Conservation (phyloP, 306 rosid species). For the Ceratonia siliqua region DNA sequence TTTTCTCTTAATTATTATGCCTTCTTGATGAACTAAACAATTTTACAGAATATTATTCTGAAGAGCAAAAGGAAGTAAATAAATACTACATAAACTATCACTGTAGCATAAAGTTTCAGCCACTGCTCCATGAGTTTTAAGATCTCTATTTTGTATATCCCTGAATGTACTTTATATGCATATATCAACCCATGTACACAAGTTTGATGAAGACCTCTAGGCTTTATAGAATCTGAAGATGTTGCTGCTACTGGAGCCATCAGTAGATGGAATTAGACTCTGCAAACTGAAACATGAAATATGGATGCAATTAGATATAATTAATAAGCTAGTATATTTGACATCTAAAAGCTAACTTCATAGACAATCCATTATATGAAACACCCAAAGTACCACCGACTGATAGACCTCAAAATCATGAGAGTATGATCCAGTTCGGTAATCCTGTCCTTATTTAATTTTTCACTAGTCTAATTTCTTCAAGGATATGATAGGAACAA, state of each 20-base stretch:
- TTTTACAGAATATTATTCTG: not conserved
- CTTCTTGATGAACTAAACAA: not conserved
- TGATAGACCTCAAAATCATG: not conserved
- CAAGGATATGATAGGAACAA: not conserved
- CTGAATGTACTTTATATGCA: not conserved
- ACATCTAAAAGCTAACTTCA: constrained; percentile 16
- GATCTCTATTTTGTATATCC: not conserved
- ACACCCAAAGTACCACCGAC: not conserved
- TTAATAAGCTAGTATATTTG: not conserved
- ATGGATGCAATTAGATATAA: not conserved
- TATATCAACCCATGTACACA: not conserved
- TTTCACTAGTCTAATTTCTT: not conserved
- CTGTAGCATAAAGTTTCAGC: not conserved
- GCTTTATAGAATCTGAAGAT: constrained; percentile 66
- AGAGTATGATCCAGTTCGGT: not conserved
- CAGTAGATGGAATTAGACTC: constrained; percentile 39
- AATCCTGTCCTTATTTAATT: not conserved
- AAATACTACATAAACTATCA: not conserved
- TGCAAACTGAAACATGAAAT: constrained; percentile 35
- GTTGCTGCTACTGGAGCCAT: constrained; percentile 71
- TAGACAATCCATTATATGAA: not conserved
- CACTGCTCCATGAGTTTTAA: too few relatives aligned
- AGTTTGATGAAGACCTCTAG: constrained; percentile 65
- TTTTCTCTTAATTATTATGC: not conserved
- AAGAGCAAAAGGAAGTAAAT: not conserved